phyloP scores from a whole-genome alignment of 805 yeast genomes.

The Lachancea kluyveri region DNA sequence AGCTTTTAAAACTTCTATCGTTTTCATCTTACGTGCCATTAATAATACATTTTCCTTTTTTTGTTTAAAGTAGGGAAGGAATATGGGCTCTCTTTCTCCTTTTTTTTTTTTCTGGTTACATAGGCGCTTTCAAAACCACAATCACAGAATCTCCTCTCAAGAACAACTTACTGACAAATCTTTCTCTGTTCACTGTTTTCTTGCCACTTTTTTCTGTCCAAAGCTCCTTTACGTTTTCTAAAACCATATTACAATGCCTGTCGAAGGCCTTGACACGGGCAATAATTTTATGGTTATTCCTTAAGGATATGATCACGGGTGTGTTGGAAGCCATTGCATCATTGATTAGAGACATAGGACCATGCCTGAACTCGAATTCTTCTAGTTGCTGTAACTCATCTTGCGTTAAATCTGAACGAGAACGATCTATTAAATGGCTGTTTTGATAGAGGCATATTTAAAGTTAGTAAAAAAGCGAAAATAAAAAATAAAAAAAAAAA shows the following conservation, averaged over 20 bases:
- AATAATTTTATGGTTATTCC: constrained; percentile 88
- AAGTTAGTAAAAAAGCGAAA: constrained; percentile 3
- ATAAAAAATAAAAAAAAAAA: too few relatives aligned
- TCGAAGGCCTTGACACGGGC: constrained; percentile 93
- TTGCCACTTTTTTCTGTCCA: constrained; percentile 68
- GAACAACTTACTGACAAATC: constrained; percentile 86
- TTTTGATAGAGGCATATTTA: neutral
- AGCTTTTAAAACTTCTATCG: too few relatives aligned
- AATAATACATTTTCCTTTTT: neutral
- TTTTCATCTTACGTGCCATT: neutral
- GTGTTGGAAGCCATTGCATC: constrained; percentile 69
- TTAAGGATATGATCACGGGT: constrained; percentile 78
- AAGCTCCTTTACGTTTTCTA: constrained; percentile 86
- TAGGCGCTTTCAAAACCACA: constrained; percentile 57
- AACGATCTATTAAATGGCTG: constrained; percentile 40
- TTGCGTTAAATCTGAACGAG: constrained; percentile 74
- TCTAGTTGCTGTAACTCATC: constrained; percentile 75
- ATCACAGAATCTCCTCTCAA: constrained; percentile 94
- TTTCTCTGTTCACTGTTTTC: constrained; percentile 51
- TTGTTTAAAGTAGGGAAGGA: too few relatives aligned
- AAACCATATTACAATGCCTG: constrained; percentile 88
- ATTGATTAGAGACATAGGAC: constrained; percentile 87
- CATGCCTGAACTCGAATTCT: constrained; percentile 83
- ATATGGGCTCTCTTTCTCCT: neutral
- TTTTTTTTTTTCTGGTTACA: constrained; percentile 9